Base-by-base conservation (phyloP, 352 stramenopile genomes). In the Pythium volutum region DNA sequence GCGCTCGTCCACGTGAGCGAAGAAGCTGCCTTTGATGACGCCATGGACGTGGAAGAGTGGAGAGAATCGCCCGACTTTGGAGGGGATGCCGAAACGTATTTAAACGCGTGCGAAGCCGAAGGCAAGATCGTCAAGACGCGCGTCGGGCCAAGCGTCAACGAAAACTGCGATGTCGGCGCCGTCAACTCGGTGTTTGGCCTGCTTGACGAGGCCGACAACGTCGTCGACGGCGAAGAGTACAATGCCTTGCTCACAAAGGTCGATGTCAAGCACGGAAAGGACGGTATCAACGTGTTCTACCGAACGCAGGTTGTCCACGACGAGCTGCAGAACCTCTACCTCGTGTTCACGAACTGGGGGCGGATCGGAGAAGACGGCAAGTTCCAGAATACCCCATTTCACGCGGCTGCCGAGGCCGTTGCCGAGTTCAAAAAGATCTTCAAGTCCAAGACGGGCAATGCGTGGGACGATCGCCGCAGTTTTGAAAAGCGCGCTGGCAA, bases 391-490 rank as follows among this genome's bases (percentile, higher is more conserved):
- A 90, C 81, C 2, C 81, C 81, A 10, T 90, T 91, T 63, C 72
- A 80, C 27, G 63, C 73, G 2, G 59, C 67, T 16, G 59, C 67
- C 4, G 78, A 89, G 14, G 83, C 79, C 0, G 58, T 87, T 16
- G 52, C 27, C 8, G 83, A 93, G 59, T 93, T 93, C 66, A 84
- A 87, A 55, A 93, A 93, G 63, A 88, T 90, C 46, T 93, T 93
- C 57, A 69, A 72, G 5, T 71, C 74, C 20, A 93, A 93, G 67
- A 91, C 84, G 0, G 76, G 79, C 10, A 93, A 90, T 38, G 66
- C 74, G 15, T 93, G 81, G 76, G 68, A 83, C 9, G 65, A 70
- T 4, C 68, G 77, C 22, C 47, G 49, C 2, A 53, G 70, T 9
- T 93, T 91, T 48, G 63, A 74, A 4, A 89, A 89, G 66, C 77